phyloP scores from a whole-genome alignment of 257 asterid genomes.

The Solanum raphanifolium region DNA sequence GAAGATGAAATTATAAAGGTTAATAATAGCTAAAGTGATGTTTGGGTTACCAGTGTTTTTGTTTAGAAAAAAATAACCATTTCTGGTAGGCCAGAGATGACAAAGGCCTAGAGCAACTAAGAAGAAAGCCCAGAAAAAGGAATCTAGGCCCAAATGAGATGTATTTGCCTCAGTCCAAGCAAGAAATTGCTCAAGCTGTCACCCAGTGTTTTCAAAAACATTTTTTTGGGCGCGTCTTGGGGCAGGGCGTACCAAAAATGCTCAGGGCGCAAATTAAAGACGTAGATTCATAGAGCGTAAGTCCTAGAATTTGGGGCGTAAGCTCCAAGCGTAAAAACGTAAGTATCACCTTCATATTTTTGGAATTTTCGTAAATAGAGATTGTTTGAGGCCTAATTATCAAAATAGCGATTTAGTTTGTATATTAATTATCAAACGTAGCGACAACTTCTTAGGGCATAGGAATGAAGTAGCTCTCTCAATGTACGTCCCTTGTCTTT shows the following conservation, averaged over 20 bases:
- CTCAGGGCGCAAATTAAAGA: accelerated
- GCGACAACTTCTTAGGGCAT: background rate
- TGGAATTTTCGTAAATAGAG: background rate
- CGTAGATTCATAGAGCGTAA: background rate
- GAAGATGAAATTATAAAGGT: background rate
- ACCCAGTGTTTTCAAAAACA: too few relatives aligned
- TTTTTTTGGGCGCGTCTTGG: too few relatives aligned
- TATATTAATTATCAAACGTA: background rate
- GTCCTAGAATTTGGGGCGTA: too few relatives aligned
- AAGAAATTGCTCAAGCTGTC: background rate
- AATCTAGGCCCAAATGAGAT: background rate
- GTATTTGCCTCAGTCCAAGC: background rate
- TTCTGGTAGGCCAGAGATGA: background rate
- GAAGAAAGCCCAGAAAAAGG: background rate
- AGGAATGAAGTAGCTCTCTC: background rate
- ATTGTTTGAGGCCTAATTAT: background rate
- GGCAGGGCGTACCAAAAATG: background rate
- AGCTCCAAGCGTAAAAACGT: background rate
- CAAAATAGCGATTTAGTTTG: background rate
- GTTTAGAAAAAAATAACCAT: background rate
- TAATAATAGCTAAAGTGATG: background rate
- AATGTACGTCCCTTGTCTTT: background rate
- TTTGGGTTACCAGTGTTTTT: background rate
- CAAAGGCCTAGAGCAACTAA: background rate
- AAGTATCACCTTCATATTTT: background rate